Conservation (phyloP, 1,284 basidiomycete genomes). For the Moniliophthora roreri region DNA sequence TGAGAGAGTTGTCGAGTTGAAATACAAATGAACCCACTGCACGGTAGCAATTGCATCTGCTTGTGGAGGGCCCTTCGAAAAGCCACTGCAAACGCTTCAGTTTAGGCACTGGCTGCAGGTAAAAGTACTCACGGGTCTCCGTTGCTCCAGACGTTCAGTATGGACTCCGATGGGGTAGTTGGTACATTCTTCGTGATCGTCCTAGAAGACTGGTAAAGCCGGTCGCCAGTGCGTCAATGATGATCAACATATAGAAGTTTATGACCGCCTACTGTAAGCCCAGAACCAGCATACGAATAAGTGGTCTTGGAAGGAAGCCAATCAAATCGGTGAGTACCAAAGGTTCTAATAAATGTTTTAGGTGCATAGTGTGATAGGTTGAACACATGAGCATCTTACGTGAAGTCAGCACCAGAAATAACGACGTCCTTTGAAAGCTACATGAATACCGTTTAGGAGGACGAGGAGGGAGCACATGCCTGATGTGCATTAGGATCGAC, state of each 20-base stretch:
- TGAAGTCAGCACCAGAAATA: constrained; percentile 18
- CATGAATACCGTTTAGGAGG: background rate
- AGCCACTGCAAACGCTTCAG: constrained; percentile 3
- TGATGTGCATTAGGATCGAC: constrained; percentile 11
- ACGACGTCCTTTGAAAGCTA: constrained; percentile 7
- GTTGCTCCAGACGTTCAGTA: constrained; percentile 20
- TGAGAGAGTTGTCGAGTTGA: constrained; percentile 18
- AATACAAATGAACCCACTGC: constrained; percentile 18
- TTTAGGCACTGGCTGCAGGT: background rate
- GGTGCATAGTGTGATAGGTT: background rate
- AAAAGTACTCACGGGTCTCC: constrained; percentile 13
- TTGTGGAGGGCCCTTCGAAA: constrained; percentile 18
- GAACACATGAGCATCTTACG: constrained; percentile 4
- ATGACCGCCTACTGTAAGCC: constrained; percentile 7
- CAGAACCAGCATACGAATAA: constrained; percentile 15
- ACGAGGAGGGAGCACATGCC: background rate
- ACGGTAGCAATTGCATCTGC: constrained; percentile 17
- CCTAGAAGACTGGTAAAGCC: constrained; percentile 7
- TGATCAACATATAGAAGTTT: background rate
- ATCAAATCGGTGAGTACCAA: constrained; percentile 19
- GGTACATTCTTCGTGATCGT: constrained; percentile 18
- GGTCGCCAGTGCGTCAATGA: background rate
- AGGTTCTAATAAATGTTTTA: constrained; percentile 11
- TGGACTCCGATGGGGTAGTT: constrained; percentile 13
- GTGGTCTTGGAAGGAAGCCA: constrained; percentile 14